Conservation (phyloP, 2,329 filamentous ascomycete species). For the Aspergillus niger region DNA sequence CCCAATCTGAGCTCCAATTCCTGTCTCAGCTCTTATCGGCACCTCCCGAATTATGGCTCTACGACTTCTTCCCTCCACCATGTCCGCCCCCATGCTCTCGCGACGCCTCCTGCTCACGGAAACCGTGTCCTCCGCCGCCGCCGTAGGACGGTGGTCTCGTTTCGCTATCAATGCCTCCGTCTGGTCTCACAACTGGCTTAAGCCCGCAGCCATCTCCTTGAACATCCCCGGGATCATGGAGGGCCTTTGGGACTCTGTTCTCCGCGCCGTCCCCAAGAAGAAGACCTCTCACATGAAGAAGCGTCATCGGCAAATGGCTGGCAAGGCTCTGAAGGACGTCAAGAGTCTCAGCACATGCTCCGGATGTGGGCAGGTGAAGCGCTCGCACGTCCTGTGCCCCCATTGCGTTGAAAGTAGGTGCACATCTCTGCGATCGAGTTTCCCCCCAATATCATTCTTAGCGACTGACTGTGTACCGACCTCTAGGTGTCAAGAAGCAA, state of each 20-base stretch:
- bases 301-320: constrained; percentile 88
- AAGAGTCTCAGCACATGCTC: constrained; percentile 85
- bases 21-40: neutral
- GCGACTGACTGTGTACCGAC: constrained; percentile 2
- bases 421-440: neutral
- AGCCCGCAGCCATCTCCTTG: constrained; percentile 62
- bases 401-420: constrained; percentile 79
- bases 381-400: constrained; percentile 84
- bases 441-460: constrained; percentile 3
- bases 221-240: constrained; percentile 70
- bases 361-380: constrained; percentile 83
- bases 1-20: neutral
- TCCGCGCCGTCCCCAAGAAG: constrained; percentile 95
- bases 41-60: constrained; percentile 30
- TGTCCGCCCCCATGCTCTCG: constrained; percentile 28
- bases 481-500: constrained; percentile 48
- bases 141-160: constrained; percentile 35
- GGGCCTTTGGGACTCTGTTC: constrained; percentile 88
- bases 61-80: constrained; percentile 25
- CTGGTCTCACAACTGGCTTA: constrained; percentile 58
- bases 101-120: constrained; percentile 20
- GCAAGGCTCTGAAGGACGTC: constrained; percentile 91
- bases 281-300: constrained; percentile 98
- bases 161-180: constrained; percentile 50
- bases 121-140: constrained; percentile 20